A percentile compares a stretch with the other conserved stretches of the same genome.
Conservation (phyloP, 2,329 filamentous ascomycete species). For the Penicillium hordei region DNA sequence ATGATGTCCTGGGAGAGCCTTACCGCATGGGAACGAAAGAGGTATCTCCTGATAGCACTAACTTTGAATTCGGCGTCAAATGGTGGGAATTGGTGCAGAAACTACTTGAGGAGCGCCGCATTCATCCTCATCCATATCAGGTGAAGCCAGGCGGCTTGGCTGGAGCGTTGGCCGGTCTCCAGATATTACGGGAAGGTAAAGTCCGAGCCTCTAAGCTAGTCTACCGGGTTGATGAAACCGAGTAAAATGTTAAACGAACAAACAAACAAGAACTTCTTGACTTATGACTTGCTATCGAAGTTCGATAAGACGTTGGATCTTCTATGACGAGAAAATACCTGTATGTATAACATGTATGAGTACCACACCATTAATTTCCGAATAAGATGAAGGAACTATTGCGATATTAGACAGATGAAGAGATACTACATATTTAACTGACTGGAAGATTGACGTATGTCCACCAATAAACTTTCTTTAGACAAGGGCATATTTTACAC, state of each 20-base stretch:
- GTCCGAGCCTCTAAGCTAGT: slow-evolving; percentile 25
- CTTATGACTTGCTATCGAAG: too few relatives aligned
- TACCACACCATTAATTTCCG: too few relatives aligned
- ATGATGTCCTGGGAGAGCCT: slow-evolving; percentile 21
- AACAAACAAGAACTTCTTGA: neutral
- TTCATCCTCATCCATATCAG: slow-evolving; percentile 20
- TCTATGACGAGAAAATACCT: too few relatives aligned
- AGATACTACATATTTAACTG: too few relatives aligned
- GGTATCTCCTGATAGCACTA: slow-evolving; percentile 5
- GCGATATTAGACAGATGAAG: too few relatives aligned
- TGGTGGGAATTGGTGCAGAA: slow-evolving; percentile 16
- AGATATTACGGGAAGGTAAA: slow-evolving; percentile 21
- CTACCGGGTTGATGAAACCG: slow-evolving; percentile 15
- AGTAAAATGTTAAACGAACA: neutral
- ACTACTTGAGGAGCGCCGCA: slow-evolving; percentile 15
- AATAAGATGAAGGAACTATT: too few relatives aligned
- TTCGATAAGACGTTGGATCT: neutral
- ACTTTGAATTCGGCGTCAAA: slow-evolving; percentile 17
- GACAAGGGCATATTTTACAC: too few relatives aligned
- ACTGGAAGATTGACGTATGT: too few relatives aligned
- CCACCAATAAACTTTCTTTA: too few relatives aligned
- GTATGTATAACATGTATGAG: too few relatives aligned
- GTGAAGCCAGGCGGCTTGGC: slow-evolving; percentile 19
- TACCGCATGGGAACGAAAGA: slow-evolving; percentile 17
- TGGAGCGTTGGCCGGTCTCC: slow-evolving; percentile 19